Percentiles rank a stretch among this genome's conserved stretches.
Evolutionary conservation across 106 monocot species (phyloP).

Genomic region (Dendrobium nobile): DNA sequence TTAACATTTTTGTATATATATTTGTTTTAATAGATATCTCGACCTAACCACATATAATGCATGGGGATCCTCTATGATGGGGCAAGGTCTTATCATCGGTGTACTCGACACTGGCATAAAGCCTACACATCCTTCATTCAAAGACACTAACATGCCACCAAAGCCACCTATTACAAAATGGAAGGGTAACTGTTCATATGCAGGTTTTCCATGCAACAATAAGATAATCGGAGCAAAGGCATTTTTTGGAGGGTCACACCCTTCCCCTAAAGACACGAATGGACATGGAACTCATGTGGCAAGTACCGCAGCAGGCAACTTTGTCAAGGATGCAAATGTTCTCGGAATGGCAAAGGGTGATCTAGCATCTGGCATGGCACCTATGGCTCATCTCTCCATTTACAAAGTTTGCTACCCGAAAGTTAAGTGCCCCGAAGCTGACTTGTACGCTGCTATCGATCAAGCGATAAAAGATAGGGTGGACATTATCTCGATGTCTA

Average conservation of each 20-base stretch:
- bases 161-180: constrained; percentile 5
- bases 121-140: constrained; percentile 15
- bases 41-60: neutral
- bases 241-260: neutral
- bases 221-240: constrained; percentile 13
- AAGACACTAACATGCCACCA: constrained; percentile 7
- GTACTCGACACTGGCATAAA: neutral
- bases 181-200: constrained; percentile 11
- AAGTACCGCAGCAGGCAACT: constrained; percentile 15
- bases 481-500: constrained; percentile 22
- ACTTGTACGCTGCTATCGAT: constrained; percentile 13
- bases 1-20: neutral
- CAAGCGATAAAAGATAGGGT: constrained; percentile 22
- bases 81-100: neutral
- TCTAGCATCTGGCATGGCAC: constrained; percentile 11
- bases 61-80: neutral
- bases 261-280: neutral
- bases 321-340: neutral
- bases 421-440: neutral
- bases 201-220: constrained; percentile 7
- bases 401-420: constrained; percentile 17
- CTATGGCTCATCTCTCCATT: constrained; percentile 7
- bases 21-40: neutral
- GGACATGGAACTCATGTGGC: constrained; percentile 21
- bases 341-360: constrained; percentile 11